Conservation (phyloP, 2,329 filamentous ascomycete species). For the Samsoniella hepiali region DNA sequence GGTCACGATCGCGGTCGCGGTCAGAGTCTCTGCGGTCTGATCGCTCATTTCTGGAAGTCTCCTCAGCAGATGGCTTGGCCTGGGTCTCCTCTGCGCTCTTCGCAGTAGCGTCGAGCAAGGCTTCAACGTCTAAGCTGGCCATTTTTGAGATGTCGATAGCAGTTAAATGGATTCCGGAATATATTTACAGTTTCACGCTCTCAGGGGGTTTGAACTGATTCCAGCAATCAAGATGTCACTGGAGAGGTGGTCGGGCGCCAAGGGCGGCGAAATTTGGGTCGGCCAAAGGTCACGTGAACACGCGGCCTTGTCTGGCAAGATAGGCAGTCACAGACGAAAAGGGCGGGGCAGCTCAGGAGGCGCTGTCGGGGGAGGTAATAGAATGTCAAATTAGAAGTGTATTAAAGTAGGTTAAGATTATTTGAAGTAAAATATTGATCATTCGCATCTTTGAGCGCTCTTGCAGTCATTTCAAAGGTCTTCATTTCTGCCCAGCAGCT, state of each 20-base stretch:
- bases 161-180: neutral
- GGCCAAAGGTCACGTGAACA: constrained; percentile 1
- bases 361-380: neutral
- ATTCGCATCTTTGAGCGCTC: constrained; percentile 11
- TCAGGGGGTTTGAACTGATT: neutral
- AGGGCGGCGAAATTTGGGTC: constrained; percentile 13
- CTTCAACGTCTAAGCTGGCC: constrained; percentile 72
- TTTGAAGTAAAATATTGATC: neutral
- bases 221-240: neutral
- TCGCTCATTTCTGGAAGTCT: constrained; percentile 45
- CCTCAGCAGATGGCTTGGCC: constrained; percentile 45
- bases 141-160: constrained; percentile 33
- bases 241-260: neutral
- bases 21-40: constrained; percentile 52
- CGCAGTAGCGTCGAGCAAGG: constrained; percentile 81
- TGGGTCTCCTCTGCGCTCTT: constrained; percentile 54
- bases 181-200: neutral
- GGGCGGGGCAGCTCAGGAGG: neutral
- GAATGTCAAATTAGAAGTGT: neutral
- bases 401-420: constrained; percentile 12
- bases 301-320: neutral
- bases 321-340: neutral
- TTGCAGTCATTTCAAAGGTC: constrained; percentile 5
- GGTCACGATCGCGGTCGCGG: constrained; percentile 51
- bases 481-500: constrained; percentile 15